phyloP scores from a whole-genome alignment of 192 early-diverging fungal species.

The Coemansia furcata region DNA sequence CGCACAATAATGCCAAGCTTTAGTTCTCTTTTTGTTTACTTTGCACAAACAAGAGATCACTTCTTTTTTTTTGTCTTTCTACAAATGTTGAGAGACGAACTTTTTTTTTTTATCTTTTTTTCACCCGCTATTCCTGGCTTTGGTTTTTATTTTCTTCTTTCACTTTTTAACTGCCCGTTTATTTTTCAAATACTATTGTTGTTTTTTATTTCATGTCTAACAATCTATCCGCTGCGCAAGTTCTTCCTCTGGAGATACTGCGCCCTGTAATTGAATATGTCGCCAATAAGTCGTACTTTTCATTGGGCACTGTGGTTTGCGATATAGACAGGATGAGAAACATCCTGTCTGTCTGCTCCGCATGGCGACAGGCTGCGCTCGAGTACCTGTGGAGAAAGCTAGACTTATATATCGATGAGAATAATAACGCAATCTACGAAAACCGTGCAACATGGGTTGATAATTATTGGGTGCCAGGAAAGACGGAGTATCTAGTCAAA shows the following conservation, averaged over 20 bases:
- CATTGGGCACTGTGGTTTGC: too few relatives aligned
- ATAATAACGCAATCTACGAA: background rate
- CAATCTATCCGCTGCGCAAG: background rate
- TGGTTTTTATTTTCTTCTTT: background rate
- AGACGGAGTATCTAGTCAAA: background rate
- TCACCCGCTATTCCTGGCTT: background rate
- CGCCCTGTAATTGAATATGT: background rate
- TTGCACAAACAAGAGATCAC: background rate
- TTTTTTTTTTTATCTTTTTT: background rate
- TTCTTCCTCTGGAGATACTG: background rate
- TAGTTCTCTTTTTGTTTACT: constrained; percentile 4
- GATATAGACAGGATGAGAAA: background rate
- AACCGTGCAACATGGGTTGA: background rate
- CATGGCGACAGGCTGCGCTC: background rate
- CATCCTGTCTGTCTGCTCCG: background rate
- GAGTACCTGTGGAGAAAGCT: background rate
- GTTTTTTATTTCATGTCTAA: background rate
- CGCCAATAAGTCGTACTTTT: background rate
- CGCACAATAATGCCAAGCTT: constrained; percentile 21
- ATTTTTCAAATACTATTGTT: background rate
- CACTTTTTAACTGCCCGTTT: background rate
- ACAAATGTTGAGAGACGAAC: too few relatives aligned
- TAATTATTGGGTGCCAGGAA: background rate
- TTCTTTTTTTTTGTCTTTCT: background rate
- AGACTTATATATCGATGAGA: background rate